A percentile compares a stretch with the other conserved stretches of the same genome.
These are phyloP conservation scores for Tulasnella sp. DNA, from an alignment of 768 basidiomycete species.

Conservation along the genomic window DNA sequence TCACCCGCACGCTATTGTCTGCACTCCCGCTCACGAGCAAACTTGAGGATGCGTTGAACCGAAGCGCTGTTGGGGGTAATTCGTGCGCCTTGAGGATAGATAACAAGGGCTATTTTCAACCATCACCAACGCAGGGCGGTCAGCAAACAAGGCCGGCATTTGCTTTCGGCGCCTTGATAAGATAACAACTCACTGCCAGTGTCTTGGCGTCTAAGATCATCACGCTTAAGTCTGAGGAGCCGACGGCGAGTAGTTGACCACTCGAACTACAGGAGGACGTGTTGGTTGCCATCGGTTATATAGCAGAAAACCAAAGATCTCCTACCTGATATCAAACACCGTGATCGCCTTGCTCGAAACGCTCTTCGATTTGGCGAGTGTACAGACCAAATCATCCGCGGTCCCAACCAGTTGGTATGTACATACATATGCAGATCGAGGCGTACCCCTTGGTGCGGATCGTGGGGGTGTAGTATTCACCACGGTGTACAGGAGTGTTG, in stretches of 20 bases:
- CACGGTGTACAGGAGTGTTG: constrained; percentile 51
- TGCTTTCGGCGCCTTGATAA: neutral
- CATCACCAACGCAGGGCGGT: neutral
- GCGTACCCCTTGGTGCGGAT: constrained; percentile 37
- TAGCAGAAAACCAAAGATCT: too few species aligned
- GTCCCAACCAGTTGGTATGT: constrained; percentile 3
- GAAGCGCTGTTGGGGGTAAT: constrained; percentile 80
- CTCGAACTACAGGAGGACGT: constrained; percentile 42
- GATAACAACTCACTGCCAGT: constrained; percentile 46
- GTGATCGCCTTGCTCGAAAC: constrained; percentile 73
- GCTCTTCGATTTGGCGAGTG: constrained; percentile 52
- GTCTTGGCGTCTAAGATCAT: constrained; percentile 72
- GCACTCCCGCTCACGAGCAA: constrained; percentile 81
- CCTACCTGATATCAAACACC: constrained; percentile 79
- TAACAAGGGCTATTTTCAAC: constrained; percentile 54
- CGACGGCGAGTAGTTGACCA: constrained; percentile 74
- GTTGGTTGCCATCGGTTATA: too few species aligned
- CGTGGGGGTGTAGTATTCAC: constrained; percentile 60
- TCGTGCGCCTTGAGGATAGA: constrained; percentile 91
- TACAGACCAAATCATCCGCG: constrained; percentile 45
- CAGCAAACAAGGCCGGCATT: neutral
- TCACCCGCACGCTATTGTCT: constrained; percentile 74
- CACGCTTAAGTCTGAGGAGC: constrained; percentile 76
- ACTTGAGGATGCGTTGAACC: constrained; percentile 75
- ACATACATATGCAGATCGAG: constrained; percentile 50